Conservation (phyloP, 2,329 filamentous ascomycete genomes). For the Neoascochyta sp. region DNA sequence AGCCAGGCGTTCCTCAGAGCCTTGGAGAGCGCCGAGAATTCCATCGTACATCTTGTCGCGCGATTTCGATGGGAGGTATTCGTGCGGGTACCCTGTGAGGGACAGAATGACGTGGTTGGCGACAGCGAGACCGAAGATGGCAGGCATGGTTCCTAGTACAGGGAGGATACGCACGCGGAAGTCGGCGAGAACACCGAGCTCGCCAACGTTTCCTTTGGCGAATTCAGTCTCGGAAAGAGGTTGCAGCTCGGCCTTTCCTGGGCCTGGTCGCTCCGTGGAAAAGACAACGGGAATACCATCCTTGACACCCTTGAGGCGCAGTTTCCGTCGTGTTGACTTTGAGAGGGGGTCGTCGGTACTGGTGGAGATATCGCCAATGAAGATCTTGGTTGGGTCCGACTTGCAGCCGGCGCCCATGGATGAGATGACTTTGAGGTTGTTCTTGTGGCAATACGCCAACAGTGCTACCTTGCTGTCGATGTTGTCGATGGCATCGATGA, state of each 20-base stretch:
- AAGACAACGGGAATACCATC: constrained; percentile 88
- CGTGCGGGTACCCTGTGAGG: constrained; percentile 77
- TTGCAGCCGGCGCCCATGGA: constrained; percentile 97
- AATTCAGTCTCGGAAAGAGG: constrained; percentile 87
- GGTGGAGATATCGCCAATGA: constrained; percentile 84
- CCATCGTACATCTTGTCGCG: constrained; percentile 90
- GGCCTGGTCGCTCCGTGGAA: constrained; percentile 83
- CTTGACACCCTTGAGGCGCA: constrained; percentile 73
- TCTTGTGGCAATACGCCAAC: constrained; percentile 78
- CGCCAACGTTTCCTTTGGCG: constrained; percentile 76
- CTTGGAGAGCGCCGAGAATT: constrained; percentile 71
- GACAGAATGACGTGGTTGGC: constrained; percentile 90
- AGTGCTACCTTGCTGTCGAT: constrained; percentile 94
- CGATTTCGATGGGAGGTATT: constrained; percentile 75
- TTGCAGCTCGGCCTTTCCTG: constrained; percentile 85
- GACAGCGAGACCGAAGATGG: constrained; percentile 85
- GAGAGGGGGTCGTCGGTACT: constrained; percentile 88
- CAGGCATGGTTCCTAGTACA: constrained; percentile 94
- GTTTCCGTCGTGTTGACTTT: constrained; percentile 71
- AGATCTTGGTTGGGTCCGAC: constrained; percentile 76
- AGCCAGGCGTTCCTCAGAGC: constrained; percentile 72
- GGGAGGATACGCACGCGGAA: constrained; percentile 94
- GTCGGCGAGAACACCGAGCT: constrained; percentile 83
- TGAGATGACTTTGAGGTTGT: constrained; percentile 78
- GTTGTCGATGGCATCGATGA: constrained; percentile 98